A percentile compares a stretch with the other conserved stretches of the same genome.
Conservation (phyloP, 2,329 filamentous ascomycete genomes). For the Clarireedia paspali region DNA sequence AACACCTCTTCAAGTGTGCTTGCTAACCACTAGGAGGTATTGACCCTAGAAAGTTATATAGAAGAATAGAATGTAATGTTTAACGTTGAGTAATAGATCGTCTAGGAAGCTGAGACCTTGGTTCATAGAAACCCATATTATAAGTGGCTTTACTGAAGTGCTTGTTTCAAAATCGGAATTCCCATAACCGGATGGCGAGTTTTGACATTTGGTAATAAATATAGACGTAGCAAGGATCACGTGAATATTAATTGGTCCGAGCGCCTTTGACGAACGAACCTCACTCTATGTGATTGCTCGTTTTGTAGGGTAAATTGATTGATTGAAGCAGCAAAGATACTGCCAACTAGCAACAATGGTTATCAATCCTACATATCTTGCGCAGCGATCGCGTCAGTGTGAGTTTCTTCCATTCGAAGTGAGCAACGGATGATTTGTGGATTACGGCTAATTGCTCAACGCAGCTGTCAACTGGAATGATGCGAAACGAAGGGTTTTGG, state of each 20-base stretch:
- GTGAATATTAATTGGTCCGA: not conserved
- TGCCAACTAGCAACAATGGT: slow-evolving; percentile 50
- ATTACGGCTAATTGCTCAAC: slow-evolving; percentile 44
- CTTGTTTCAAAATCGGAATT: not conserved
- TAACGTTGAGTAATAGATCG: no score
- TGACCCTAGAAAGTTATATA: no score
- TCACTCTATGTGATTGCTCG: not conserved
- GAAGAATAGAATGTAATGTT: no score
- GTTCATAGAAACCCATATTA: no score
- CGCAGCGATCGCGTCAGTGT: slow-evolving; percentile 73
- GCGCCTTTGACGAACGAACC: slow-evolving; percentile 5
- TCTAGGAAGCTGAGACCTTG: no score
- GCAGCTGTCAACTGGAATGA: slow-evolving; percentile 83
- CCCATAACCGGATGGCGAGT: slow-evolving; percentile 10
- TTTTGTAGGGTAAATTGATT: not conserved
- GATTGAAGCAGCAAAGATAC: slow-evolving; percentile 3
- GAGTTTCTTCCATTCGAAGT: slow-evolving; percentile 31
- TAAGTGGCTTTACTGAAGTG: not conserved
- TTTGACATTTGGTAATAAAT: no score
- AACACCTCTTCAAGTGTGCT: no score
- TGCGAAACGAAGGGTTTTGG: slow-evolving; percentile 78
- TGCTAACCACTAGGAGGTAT: no score
- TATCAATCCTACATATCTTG: slow-evolving; percentile 90
- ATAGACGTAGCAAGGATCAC: not conserved
- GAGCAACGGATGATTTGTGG: not conserved